Conservation (phyloP, 768 basidiomycete species). For the Fibroporia radiculosa region DNA sequence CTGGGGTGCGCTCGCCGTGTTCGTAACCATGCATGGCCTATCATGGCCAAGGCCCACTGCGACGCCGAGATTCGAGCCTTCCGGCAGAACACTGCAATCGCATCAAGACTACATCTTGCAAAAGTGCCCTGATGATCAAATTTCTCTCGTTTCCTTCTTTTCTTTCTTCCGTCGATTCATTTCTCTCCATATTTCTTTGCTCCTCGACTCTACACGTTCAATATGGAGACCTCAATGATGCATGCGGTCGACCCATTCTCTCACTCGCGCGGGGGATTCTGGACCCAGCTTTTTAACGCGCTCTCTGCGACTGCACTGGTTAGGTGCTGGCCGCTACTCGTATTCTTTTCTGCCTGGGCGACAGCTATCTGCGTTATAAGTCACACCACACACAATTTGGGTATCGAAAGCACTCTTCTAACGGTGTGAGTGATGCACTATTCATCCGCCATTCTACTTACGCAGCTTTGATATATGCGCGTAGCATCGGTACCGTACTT, state of each 20-base stretch:
- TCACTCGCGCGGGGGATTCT: slow-evolving; percentile 1
- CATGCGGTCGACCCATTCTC: slow-evolving; percentile 17
- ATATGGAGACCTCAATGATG: slow-evolving; percentile 5
- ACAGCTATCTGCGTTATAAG: slow-evolving; percentile 49
- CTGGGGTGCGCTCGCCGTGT: too few species aligned
- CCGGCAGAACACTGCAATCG: too few species aligned
- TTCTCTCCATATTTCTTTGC: too few species aligned
- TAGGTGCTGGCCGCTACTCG: slow-evolving; percentile 61
- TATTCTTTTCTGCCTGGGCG: slow-evolving; percentile 60
- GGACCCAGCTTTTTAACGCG: slow-evolving; percentile 18
- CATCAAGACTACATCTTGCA: too few species aligned
- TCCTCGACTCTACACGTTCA: neutral
- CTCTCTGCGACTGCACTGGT: slow-evolving; percentile 34
- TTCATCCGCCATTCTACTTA: neutral
- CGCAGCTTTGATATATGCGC: slow-evolving; percentile 9
- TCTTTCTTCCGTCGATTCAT: too few species aligned
- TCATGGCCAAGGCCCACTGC: too few species aligned
- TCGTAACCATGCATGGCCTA: too few species aligned
- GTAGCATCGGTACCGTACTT: slow-evolving; percentile 51
- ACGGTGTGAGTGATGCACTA: slow-evolving; percentile 56
- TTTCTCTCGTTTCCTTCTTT: too few species aligned
- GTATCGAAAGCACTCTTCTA: slow-evolving; percentile 46
- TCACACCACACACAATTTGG: slow-evolving; percentile 34
- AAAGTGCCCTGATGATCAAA: too few species aligned
- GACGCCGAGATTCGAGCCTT: too few species aligned